Evolutionary conservation across 345 rosid species (phyloP), one percentile per base, ranked within the genome.

Genomic region (Corchorus olitorius): DNA sequence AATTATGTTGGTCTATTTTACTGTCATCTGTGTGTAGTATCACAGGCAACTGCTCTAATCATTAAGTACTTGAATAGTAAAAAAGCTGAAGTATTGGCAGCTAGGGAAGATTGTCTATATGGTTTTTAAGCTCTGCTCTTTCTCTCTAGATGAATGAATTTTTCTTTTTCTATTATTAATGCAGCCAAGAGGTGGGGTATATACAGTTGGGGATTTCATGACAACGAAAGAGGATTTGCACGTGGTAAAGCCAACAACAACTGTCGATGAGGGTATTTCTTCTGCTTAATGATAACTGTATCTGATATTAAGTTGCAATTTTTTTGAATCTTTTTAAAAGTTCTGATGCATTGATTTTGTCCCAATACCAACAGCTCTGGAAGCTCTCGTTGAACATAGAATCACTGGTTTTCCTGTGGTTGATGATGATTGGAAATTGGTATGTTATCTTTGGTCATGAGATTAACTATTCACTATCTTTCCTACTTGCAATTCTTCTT

Each of bases 341-440:
- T 14, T 65, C 67, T 82, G 70, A 83, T 76, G 69, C 58, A 52
- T 63, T 12, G 46, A 49, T 59, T 63, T 41, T 79, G 15, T 79
- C 20, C 27, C 69, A 17, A 70, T 16, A 61, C 46, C 70, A 50
- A 76, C 88, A 93, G 97, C 97, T 63, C 76, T 94, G 74, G 95
- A 91, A 72, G 70, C 83, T 19, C 89, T 91, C 37, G 98, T 90
- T 35, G 94, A 89, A 82, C 82, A 84, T 74, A 89, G 94, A 86
- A 85, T 93, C 79, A 91, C 96, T 27, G 95, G 98, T 67, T 90
- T 93, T 87, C 98, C 99, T 74, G 99, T 95, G 76, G 82, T 93
- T 62, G 96, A 93, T 50, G 91, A 93, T 56, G 91, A 88, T 75
- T 90, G 94, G 94, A 91, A 86, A 77, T 78, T 90, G 93, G 95